phyloP scores from a whole-genome alignment of 2,329 filamentous ascomycete species.

The Colletotrichum sp. region DNA sequence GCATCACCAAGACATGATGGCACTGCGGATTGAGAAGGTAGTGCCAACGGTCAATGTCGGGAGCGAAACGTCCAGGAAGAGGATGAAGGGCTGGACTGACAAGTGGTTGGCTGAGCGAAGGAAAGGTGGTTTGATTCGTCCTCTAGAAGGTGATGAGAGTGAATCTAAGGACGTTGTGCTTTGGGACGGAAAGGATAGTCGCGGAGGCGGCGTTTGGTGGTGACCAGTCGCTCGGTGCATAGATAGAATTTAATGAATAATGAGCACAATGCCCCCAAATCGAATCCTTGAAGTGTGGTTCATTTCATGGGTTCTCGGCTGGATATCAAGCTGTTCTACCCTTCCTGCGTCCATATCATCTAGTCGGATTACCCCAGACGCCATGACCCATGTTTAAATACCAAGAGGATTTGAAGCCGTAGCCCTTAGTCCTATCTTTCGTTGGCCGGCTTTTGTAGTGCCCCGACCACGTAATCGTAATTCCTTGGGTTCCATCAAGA shows the following conservation, averaged over 20 bases:
- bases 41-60: conserved; percentile 91
- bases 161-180: conserved; percentile 30
- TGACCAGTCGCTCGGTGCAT: conserved; percentile 21
- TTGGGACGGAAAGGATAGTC: conserved; percentile 44
- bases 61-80: conserved; percentile 58
- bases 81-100: conserved; percentile 71
- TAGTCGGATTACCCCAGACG: background rate
- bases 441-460: conserved; percentile 7
- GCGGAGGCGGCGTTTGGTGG: conserved; percentile 45
- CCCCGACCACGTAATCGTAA: background rate
- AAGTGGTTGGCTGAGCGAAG: conserved; percentile 65
- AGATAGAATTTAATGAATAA: background rate
- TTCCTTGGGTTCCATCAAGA: background rate
- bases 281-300: background rate
- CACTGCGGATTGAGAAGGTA: conserved; percentile 83
- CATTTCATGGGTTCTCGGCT: background rate
- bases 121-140: conserved; percentile 55
- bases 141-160: conserved; percentile 45
- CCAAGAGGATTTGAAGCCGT: background rate
- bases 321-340: background rate
- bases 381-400: background rate
- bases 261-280: background rate
- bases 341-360: background rate
- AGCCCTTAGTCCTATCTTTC: background rate
- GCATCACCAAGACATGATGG: conserved; percentile 52